Percentiles rank a stretch among this genome's conserved stretches.
phyloP scores from a whole-genome alignment of 257 asterid species.

The Nicotiana obtusifolia region DNA sequence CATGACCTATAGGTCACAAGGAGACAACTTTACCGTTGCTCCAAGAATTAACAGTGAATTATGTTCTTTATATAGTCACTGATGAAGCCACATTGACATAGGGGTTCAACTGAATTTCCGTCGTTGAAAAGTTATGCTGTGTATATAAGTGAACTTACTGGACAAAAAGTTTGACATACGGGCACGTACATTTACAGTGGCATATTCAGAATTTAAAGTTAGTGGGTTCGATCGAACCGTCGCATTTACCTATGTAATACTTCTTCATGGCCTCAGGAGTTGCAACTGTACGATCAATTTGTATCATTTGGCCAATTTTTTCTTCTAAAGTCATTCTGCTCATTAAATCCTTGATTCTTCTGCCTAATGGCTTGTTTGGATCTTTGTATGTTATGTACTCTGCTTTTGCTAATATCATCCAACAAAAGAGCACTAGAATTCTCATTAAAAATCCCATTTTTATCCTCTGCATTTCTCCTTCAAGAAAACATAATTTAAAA shows the following conservation, averaged over 20 bases:
- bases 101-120: background rate
- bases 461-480: constrained; percentile 9
- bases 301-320: constrained; percentile 30
- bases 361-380: constrained; percentile 13
- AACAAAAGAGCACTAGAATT: constrained; percentile 10
- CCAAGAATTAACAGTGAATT: too few relatives aligned
- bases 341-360: constrained; percentile 23
- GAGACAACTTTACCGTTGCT: too few relatives aligned
- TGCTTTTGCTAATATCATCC: constrained; percentile 6
- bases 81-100: background rate
- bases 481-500: background rate
- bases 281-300: constrained; percentile 20
- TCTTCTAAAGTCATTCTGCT: constrained; percentile 19
- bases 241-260: constrained; percentile 16
- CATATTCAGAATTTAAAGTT: background rate
- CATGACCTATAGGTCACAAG: too few relatives aligned
- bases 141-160: fast-evolving
- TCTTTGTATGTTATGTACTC: constrained; percentile 16
- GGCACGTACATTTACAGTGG: background rate
- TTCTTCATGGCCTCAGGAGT: constrained; percentile 17
- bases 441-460: background rate
- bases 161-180: background rate
- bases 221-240: background rate
- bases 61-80: background rate
- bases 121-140: background rate